Base-by-base conservation (phyloP, 2,329 filamentous ascomycete species). In the Aspergillus sp. region DNA sequence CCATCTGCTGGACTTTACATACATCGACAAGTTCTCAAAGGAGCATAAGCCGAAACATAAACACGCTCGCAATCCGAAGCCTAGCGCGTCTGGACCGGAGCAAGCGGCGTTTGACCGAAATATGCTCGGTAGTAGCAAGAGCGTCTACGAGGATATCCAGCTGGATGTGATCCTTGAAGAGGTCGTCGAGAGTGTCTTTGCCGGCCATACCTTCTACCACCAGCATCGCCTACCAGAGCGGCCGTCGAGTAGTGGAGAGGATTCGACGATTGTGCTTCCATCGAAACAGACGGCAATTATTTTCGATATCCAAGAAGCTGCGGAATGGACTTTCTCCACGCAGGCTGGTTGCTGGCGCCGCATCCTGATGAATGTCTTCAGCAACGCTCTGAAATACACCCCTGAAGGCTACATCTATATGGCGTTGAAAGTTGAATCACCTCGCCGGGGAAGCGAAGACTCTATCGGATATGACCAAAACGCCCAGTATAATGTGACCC, bases 1-100 rank as follows among this genome's bases (percentile, higher is more conserved):
- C 33, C 66, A 73, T 31, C 62, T 74, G 17, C 64, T 72, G 0
- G 68, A 70, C 11, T 65, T 61, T 48, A 59, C 65, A 9, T 64
- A 64, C 25, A 67, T 68, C 17, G 67, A 67, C n/a, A 57, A 51
- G 3, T 47, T 60, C 11, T 58, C 55, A 3, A 51, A 45, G 8
- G 11, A 14, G 19, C 19, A 45, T 3, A 45, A 45, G 12, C 11
- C 21, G 3, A 15, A 43, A 5, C 33, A 40, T 12, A 50, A 40
- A n/a, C 11, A 19, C 8, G n/a, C 11, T 6, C 7, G 3, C 8
- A 17, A 40, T 15, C 6, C 31, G 4, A 31, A 15, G 1, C 46
- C 31, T 1, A 33, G 3, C 9, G 19, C 37, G 2, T 6, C 46
- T 23, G 33, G 46, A 1, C 37, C 31, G 1, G n/a, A 14, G 5